phyloP scores from a whole-genome alignment of 2,329 filamentous ascomycete genomes.

The Coniella lustricola region DNA sequence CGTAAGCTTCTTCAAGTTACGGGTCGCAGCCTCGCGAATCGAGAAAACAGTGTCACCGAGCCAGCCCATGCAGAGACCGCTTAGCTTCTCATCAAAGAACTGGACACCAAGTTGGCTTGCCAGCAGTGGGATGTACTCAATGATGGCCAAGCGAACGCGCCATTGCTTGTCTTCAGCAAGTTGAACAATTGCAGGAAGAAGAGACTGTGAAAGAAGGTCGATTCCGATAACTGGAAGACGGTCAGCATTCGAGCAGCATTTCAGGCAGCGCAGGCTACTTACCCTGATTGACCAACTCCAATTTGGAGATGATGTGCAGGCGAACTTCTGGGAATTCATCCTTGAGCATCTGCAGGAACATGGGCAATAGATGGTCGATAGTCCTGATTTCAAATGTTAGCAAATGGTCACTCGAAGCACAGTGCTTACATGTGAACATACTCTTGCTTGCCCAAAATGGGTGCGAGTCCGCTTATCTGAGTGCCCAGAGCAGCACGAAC shows the following conservation, averaged over 20 bases:
- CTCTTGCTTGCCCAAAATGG: constrained; percentile 97
- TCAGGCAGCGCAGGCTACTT: constrained; percentile 22
- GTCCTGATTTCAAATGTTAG: constrained; percentile 53
- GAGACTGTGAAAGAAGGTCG: constrained; percentile 89
- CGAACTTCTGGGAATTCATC: constrained; percentile 98
- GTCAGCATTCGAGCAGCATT: neutral
- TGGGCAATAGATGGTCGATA: constrained; percentile 90
- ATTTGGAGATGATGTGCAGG: constrained; percentile 98
- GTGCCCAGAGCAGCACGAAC: constrained; percentile 92
- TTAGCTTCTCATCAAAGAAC: constrained; percentile 98
- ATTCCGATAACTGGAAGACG: constrained; percentile 75
- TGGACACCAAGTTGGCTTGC: constrained; percentile 92
- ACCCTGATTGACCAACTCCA: constrained; percentile 96
- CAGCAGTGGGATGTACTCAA: constrained; percentile 96
- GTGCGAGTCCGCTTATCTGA: constrained; percentile 92
- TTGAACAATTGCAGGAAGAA: constrained; percentile 94
- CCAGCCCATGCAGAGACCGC: constrained; percentile 96
- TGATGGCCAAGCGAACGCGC: constrained; percentile 95
- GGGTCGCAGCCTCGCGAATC: constrained; percentile 92
- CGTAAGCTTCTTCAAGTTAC: constrained; percentile 96
- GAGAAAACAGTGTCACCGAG: constrained; percentile 97
- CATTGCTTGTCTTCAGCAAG: constrained; percentile 99
- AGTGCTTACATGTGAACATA: constrained; percentile 37
- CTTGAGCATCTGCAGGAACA: constrained; percentile 99
- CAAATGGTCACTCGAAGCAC: neutral